phyloP scores from a whole-genome alignment of 306 rosid species.

The Alnus rubra region DNA sequence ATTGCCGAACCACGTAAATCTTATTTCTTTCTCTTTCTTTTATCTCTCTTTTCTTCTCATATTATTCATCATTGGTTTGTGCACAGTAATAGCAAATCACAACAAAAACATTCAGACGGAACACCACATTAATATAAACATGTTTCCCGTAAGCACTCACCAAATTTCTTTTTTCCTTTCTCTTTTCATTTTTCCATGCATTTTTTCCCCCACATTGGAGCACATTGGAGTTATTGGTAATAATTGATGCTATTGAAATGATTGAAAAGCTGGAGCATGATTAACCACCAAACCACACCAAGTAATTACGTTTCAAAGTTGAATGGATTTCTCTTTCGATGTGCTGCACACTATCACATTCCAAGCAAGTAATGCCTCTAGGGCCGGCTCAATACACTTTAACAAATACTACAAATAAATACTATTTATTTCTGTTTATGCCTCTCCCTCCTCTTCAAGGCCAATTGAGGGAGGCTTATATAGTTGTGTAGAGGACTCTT shows the following conservation, averaged over 20 bases:
- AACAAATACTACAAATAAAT: too few relatives aligned
- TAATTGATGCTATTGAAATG: constrained; percentile 27
- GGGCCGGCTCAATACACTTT: too few relatives aligned
- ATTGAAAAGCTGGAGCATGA: constrained; percentile 9
- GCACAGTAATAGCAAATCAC: too few relatives aligned
- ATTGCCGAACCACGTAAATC: too few relatives aligned
- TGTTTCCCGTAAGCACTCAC: too few relatives aligned
- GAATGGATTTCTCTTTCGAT: constrained; percentile 15
- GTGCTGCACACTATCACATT: constrained; percentile 1
- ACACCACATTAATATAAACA: too few relatives aligned
- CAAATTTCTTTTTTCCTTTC: too few relatives aligned
- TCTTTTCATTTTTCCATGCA: neutral
- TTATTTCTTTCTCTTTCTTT: too few relatives aligned
- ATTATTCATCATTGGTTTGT: too few relatives aligned
- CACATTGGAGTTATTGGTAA: constrained; percentile 1
- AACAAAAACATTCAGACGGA: too few relatives aligned
- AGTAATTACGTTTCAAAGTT: constrained; percentile 28
- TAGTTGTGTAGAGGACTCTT: constrained; percentile 18
- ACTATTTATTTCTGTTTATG: too few relatives aligned
- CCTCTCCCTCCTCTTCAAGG: neutral
- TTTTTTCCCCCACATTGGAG: neutral
- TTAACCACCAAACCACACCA: constrained; percentile 23
- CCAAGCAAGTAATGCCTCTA: constrained; percentile 8
- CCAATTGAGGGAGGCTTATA: constrained; percentile 51
- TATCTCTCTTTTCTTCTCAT: too few relatives aligned